Conservation (phyloP, 352 stramenopile genomes). For the Globisporangium radiosum region DNA sequence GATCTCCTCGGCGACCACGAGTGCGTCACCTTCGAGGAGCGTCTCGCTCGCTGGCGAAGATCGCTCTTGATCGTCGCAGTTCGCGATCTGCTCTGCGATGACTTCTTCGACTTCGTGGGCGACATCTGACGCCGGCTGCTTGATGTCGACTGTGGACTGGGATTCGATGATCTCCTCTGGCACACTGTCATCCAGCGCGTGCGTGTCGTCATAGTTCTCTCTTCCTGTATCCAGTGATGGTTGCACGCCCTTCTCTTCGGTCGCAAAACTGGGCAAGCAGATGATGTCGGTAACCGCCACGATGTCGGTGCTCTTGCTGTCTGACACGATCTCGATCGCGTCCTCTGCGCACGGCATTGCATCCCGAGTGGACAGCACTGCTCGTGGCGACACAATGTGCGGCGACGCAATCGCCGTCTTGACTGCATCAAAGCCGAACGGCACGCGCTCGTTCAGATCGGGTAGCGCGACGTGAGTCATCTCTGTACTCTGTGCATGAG, state of each 20-base stretch:
- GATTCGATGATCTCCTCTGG: constrained; percentile 10
- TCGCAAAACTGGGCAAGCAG: too few species aligned
- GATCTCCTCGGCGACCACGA: constrained; percentile 12
- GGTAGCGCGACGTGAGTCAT: constrained; percentile 8
- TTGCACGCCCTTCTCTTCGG: too few species aligned
- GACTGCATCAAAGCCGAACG: constrained; percentile 20
- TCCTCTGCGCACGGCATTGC: not conserved
- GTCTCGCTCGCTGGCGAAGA: not conserved
- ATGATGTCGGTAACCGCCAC: too few species aligned
- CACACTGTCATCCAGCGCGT: constrained; percentile 7
- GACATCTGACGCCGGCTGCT: not conserved
- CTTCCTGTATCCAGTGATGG: too few species aligned
- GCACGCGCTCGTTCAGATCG: constrained; percentile 17
- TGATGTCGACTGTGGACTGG: not conserved
- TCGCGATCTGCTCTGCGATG: constrained; percentile 8
- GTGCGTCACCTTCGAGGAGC: constrained; percentile 2
- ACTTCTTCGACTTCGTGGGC: constrained; percentile 5
- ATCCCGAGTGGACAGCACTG: too few species aligned
- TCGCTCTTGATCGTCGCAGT: not conserved
- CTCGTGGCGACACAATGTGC: not conserved
- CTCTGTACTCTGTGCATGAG: not conserved
- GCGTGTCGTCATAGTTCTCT: constrained; percentile 3
- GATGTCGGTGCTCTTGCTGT: too few species aligned
- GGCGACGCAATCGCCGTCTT: not conserved
- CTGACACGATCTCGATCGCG: not conserved